These are phyloP conservation scores for Xylariales sp. DNA, from an alignment of 2,329 filamentous ascomycete genomes.

Conservation along the genomic window DNA sequence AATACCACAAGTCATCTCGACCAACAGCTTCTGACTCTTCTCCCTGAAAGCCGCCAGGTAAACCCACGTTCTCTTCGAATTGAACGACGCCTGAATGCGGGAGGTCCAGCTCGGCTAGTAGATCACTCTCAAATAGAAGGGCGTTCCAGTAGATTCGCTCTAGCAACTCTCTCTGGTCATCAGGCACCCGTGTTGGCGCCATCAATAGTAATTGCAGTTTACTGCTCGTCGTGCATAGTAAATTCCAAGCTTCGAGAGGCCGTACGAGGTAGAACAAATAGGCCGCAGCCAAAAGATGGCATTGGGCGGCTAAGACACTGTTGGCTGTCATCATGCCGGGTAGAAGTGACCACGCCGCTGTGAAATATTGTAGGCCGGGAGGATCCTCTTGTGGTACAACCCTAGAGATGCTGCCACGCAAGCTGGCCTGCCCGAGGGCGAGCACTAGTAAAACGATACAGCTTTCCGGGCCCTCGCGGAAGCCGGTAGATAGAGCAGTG, in stretches of 20 bases:
- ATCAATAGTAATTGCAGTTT: conserved; percentile 84
- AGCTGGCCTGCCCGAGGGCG: conserved; percentile 79
- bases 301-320: conserved; percentile 81
- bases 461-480: conserved; percentile 82
- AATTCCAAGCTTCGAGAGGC: conserved; percentile 84
- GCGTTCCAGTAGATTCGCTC: conserved; percentile 89
- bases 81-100: conserved; percentile 86
- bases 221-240: conserved; percentile 82
- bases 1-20: conserved; percentile 86
- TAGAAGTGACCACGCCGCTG: conserved; percentile 81
- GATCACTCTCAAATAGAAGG: conserved; percentile 81
- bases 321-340: conserved; percentile 84
- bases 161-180: conserved; percentile 76
- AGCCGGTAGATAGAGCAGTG: conserved; percentile 78
- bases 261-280: conserved; percentile 86
- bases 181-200: conserved; percentile 76
- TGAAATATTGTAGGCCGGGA: conserved; percentile 82
- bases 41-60: conserved; percentile 83
- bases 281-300: conserved; percentile 81
- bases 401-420: conserved; percentile 79
- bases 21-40: conserved; percentile 72
- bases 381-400: conserved; percentile 76
- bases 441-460: conserved; percentile 84
- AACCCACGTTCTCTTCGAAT: conserved; percentile 81
- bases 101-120: conserved; percentile 82